Conservation (phyloP, 116 monocot genomes). For the Trichopus zeylanicus region DNA sequence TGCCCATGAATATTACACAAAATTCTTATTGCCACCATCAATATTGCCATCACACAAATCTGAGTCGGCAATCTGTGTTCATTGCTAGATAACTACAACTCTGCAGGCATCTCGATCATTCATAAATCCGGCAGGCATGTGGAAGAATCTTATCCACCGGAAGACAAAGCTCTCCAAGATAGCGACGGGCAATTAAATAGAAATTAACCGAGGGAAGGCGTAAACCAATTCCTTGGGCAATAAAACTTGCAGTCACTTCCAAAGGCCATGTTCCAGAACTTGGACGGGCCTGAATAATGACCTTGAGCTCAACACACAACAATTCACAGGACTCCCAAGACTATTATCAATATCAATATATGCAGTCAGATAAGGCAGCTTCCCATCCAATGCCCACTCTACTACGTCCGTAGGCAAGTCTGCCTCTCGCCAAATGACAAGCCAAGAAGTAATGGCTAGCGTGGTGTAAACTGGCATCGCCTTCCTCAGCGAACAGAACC, state of each 20-base stretch:
- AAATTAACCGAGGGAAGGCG: constrained; percentile 81
- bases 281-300: constrained; percentile 57
- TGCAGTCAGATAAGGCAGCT: constrained; percentile 49
- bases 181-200: constrained; percentile 56
- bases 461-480: constrained; percentile 43
- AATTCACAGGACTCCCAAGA: constrained; percentile 34
- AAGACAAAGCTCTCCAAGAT: constrained; percentile 48
- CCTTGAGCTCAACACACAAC: constrained; percentile 32
- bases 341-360: constrained; percentile 33
- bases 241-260: constrained; percentile 58
- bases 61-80: constrained; percentile 48
- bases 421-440: constrained; percentile 50
- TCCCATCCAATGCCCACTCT: constrained; percentile 42
- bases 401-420: constrained; percentile 47
- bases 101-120: constrained; percentile 80
- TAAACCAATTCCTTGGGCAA: constrained; percentile 51
- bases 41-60: constrained; percentile 73
- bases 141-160: constrained; percentile 63
- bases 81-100: constrained; percentile 71
- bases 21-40: constrained; percentile 73
- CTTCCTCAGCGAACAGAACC: constrained; percentile 27
- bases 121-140: constrained; percentile 56
- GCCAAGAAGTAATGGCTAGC: constrained; percentile 36
- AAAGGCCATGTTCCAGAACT: constrained; percentile 54
- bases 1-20: constrained; percentile 71